Evolutionary conservation across 306 rosid species (phyloP).

Genomic region (Cicer pinnatifidum): DNA sequence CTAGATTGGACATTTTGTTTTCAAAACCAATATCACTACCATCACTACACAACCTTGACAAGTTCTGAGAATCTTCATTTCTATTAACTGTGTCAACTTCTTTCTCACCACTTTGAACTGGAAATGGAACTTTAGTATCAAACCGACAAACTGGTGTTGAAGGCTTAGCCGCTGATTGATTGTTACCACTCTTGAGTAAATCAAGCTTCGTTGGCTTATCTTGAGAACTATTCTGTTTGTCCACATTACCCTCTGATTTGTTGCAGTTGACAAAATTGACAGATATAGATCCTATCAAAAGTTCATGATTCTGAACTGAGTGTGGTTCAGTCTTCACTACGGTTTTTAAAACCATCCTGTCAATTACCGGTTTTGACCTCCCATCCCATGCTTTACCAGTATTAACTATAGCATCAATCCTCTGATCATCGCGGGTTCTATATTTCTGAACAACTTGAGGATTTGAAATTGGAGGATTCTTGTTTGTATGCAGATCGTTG

Average conservation of each 20-base stretch:
- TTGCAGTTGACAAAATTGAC: constrained; percentile 60
- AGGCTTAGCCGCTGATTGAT: constrained; percentile 51
- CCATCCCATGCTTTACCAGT: constrained; percentile 66
- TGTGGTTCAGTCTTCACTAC: constrained; percentile 52
- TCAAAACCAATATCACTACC: constrained; percentile 39
- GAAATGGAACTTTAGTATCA: constrained; percentile 48
- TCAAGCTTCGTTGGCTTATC: constrained; percentile 59
- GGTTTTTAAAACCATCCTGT: constrained; percentile 51
- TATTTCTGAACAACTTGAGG: constrained; percentile 50
- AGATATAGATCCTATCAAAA: constrained; percentile 82
- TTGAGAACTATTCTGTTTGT: constrained; percentile 49
- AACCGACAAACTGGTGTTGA: constrained; percentile 66
- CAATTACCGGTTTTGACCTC: constrained; percentile 62
- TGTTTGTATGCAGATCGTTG: constrained; percentile 50
- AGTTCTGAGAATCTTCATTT: constrained; percentile 44
- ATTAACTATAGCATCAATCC: constrained; percentile 43
- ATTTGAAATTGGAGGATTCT: constrained; percentile 56
- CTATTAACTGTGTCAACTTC: constrained; percentile 50
- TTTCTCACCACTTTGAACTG: constrained; percentile 51
- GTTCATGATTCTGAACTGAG: constrained; percentile 57
- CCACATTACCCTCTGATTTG: constrained; percentile 52
- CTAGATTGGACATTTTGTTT: constrained; percentile 34
- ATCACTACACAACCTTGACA: constrained; percentile 41
- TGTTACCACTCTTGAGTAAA: constrained; percentile 47
- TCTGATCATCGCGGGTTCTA: constrained; percentile 55